phyloP scores from a whole-genome alignment of 805 yeast species.

The Nakazawaea anatomiae region DNA sequence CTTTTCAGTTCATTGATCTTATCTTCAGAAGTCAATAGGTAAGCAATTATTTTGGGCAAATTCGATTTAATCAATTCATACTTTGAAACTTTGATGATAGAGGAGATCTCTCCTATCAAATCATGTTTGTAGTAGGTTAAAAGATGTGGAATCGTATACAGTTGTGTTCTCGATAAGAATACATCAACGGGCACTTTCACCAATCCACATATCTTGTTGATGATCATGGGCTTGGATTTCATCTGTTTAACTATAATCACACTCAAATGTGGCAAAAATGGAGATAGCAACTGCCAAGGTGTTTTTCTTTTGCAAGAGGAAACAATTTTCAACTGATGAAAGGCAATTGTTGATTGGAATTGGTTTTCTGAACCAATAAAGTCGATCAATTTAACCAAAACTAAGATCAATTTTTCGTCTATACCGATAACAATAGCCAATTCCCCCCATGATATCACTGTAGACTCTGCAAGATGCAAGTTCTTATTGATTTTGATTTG shows the following conservation, averaged over 20 bases:
- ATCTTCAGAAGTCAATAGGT: conserved; percentile 45
- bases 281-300: conserved; percentile 75
- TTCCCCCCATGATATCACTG: conserved; percentile 58
- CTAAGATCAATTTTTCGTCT: conserved; percentile 64
- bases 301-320: conserved; percentile 54
- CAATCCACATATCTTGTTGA: conserved; percentile 56
- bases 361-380: conserved; percentile 59
- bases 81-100: conserved; percentile 37
- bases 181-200: conserved; percentile 56
- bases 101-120: conserved; percentile 58
- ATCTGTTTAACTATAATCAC: conserved; percentile 53
- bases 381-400: conserved; percentile 60
- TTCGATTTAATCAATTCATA: conserved; percentile 41
- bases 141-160: conserved; percentile 71
- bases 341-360: conserved; percentile 63
- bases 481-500: conserved; percentile 29
- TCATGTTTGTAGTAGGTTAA: conserved; percentile 61
- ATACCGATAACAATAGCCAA: conserved; percentile 48
- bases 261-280: conserved; percentile 70
- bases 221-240: conserved; percentile 42
- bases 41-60: conserved; percentile 51
- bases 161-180: conserved; percentile 63
- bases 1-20: conserved; percentile 44
- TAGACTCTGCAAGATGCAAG: conserved; percentile 49
- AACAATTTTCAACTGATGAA: conserved; percentile 53